Percentiles rank a stretch among this genome's conserved stretches.
Evolutionary conservation across 2,329 filamentous ascomycete species (phyloP).

Genomic region (Fusarium nematophilum): DNA sequence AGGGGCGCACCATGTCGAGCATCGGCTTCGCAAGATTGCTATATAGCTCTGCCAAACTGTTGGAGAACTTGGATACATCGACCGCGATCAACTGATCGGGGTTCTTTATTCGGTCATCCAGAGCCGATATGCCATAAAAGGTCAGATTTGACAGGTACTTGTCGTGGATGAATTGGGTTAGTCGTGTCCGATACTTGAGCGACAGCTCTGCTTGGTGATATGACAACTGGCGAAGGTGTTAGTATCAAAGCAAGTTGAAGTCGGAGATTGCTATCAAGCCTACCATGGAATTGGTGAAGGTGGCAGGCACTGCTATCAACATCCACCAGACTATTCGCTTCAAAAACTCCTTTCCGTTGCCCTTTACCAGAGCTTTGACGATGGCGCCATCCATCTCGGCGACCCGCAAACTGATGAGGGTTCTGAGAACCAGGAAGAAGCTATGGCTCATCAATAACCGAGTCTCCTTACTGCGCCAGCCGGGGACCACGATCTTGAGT

Average conservation of each 20-base stretch:
- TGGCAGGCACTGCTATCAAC: constrained; percentile 93
- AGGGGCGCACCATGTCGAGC: constrained; percentile 79
- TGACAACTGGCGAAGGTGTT: constrained; percentile 73
- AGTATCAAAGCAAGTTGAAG: constrained; percentile 14
- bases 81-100: constrained; percentile 97
- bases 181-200: constrained; percentile 88
- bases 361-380: constrained; percentile 91
- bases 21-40: constrained; percentile 96
- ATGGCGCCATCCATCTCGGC: constrained; percentile 94
- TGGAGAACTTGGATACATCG: constrained; percentile 95
- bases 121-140: constrained; percentile 93
- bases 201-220: constrained; percentile 97
- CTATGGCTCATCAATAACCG: constrained; percentile 89
- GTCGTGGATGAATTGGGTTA: constrained; percentile 95
- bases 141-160: constrained; percentile 98
- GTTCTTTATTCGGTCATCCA: constrained; percentile 98
- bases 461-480: constrained; percentile 89
- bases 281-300: constrained; percentile 99
- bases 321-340: constrained; percentile 97
- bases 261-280: constrained; percentile 42
- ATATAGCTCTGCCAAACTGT: constrained; percentile 93
- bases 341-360: constrained; percentile 90
- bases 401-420: constrained; percentile 93
- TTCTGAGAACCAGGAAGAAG: constrained; percentile 90
- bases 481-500: constrained; percentile 88